phyloP scores from a whole-genome alignment of 2,329 filamentous ascomycete genomes.

The Calonectria fujianensis region DNA sequence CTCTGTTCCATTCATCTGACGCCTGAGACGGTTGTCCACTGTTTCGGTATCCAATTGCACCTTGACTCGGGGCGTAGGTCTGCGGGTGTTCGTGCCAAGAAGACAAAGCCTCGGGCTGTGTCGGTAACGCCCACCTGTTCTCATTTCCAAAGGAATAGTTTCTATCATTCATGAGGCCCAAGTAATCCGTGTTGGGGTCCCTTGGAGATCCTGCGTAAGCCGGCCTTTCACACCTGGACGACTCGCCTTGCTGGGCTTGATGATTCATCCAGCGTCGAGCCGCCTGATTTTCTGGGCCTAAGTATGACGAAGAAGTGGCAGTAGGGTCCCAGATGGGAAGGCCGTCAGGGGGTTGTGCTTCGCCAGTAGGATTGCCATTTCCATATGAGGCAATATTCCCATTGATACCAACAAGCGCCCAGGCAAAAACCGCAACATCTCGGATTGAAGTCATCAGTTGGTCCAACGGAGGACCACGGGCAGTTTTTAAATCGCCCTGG shows the following conservation, averaged over 20 bases:
- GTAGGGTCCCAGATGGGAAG: conserved; percentile 55
- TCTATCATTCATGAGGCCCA: neutral
- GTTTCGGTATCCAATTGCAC: neutral
- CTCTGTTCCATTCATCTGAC: conserved; percentile 21
- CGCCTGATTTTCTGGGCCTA: conserved; percentile 54
- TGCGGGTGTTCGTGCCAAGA: neutral
- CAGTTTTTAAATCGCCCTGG: conserved; percentile 65
- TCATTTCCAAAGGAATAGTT: conserved; percentile 25
- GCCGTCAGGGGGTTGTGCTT: conserved; percentile 71
- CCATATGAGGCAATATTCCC: conserved; percentile 80
- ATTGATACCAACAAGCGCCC: conserved; percentile 88
- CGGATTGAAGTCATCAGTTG: conserved; percentile 87
- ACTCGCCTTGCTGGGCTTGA: conserved; percentile 33
- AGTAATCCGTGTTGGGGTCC: neutral
- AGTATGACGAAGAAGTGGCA: conserved; percentile 42
- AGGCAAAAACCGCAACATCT: conserved; percentile 91
- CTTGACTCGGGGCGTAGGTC: conserved; percentile 1
- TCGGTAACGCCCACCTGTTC: neutral
- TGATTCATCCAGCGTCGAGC: conserved; percentile 47
- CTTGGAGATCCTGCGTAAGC: neutral
- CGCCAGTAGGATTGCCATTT: conserved; percentile 77
- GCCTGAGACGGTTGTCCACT: neutral
- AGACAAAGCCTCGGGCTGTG: neutral
- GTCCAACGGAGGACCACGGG: conserved; percentile 73
- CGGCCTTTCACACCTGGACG: conserved; percentile 22